These are phyloP conservation scores for Coprinopsis sp. DNA, from an alignment of 768 basidiomycete genomes.

Conservation along the genomic window DNA sequence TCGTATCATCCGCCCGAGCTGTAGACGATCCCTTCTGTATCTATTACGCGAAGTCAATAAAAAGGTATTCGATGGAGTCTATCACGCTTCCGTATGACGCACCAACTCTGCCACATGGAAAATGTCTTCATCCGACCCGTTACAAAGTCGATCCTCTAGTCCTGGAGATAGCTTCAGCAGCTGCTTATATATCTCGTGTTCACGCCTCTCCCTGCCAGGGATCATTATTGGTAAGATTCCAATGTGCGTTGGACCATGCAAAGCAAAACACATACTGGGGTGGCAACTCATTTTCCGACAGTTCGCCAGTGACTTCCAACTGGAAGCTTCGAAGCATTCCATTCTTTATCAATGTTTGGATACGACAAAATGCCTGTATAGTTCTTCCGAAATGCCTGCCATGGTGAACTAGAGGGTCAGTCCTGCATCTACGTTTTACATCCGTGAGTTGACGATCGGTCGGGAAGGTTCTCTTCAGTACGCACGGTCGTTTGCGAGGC, in stretches of 20 bases:
- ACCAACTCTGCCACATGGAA: conserved; percentile 16
- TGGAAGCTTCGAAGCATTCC: conserved; percentile 9
- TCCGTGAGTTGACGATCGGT: no score
- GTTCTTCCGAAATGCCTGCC: conserved; percentile 19
- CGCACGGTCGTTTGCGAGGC: no score
- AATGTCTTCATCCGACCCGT: conserved; percentile 13
- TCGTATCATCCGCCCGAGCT: conserved; percentile 11
- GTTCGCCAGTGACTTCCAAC: conserved; percentile 7
- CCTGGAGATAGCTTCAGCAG: conserved; percentile 14
- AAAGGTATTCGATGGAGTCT: background rate
- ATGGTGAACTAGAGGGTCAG: conserved; percentile 18
- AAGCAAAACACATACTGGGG: conserved; percentile 5
- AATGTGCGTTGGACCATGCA: no score
- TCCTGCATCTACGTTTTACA: conserved; percentile 6
- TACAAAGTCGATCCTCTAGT: conserved; percentile 13
- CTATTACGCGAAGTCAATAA: no score
- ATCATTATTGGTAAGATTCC: background rate
- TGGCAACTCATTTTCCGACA: conserved; percentile 2
- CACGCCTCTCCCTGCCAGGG: conserved; percentile 2
- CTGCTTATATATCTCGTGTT: conserved; percentile 13
- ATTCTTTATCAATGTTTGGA: conserved; percentile 16
- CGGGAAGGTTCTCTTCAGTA: no score
- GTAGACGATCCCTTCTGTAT: conserved; percentile 13
- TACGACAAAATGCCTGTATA: conserved; percentile 17
- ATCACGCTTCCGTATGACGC: background rate